These are phyloP conservation scores for Russula virescens DNA, from an alignment of 768 basidiomycete genomes.

Conservation along the genomic window DNA sequence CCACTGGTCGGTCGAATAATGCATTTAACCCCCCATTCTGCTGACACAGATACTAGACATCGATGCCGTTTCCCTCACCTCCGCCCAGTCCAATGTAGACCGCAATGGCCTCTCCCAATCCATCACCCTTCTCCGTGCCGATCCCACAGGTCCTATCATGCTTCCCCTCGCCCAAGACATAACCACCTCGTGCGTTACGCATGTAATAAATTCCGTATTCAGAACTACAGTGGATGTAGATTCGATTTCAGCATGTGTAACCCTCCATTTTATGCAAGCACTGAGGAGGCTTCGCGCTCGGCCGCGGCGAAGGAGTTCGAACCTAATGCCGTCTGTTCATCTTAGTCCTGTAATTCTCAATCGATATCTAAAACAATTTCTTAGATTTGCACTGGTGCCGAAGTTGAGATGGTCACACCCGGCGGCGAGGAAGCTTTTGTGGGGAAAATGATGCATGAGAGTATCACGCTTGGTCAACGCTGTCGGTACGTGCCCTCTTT, in stretches of 20 bases:
- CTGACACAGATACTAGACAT: conserved; percentile 46
- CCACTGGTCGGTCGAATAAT: conserved; percentile 49
- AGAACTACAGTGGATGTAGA: conserved; percentile 27
- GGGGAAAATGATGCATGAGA: conserved; percentile 69
- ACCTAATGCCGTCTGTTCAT: conserved; percentile 60
- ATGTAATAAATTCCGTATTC: background rate
- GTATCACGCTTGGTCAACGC: conserved; percentile 39
- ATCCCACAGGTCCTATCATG: conserved; percentile 41
- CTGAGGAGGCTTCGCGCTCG: conserved; percentile 56
- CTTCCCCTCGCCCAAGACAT: conserved; percentile 32
- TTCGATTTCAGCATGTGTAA: conserved; percentile 92
- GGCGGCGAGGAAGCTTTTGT: conserved; percentile 88
- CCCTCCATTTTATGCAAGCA: conserved; percentile 87
- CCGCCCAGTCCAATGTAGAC: conserved; percentile 52
- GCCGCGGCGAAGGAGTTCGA: conserved; percentile 56
- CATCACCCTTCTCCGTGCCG: conserved; percentile 43
- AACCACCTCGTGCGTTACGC: conserved; percentile 2
- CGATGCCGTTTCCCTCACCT: conserved; percentile 53
- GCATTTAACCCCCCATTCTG: background rate
- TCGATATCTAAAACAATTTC: background rate
- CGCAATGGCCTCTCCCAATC: conserved; percentile 49
- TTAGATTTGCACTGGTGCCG: conserved; percentile 82
- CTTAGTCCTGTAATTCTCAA: background rate
- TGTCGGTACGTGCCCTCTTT: conserved; percentile 49
- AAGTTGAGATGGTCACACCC: conserved; percentile 80